Conservation (phyloP, 2,329 filamentous ascomycete genomes). For the Phialophora macrospora region DNA sequence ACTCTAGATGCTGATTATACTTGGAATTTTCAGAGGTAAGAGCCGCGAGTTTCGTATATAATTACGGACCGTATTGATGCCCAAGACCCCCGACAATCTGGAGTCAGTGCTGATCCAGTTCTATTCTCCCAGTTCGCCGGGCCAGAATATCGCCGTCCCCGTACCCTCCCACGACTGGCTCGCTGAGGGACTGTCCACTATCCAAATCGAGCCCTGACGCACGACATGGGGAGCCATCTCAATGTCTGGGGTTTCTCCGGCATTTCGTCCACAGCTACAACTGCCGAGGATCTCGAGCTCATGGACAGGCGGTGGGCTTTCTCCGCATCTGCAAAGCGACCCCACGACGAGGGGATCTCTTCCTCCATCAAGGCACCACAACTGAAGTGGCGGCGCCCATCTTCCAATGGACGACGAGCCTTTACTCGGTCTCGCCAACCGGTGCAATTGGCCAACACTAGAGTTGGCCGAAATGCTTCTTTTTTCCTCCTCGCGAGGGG, state of each 20-base stretch:
- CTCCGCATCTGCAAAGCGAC: conserved; percentile 23
- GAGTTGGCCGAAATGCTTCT: conserved; percentile 4
- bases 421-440: neutral
- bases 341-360: conserved; percentile 20
- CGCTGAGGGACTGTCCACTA: conserved; percentile 12
- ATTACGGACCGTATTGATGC: neutral
- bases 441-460: conserved; percentile 1
- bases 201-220: conserved; percentile 12
- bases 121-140: neutral
- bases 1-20: neutral
- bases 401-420: neutral
- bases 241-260: conserved; percentile 24
- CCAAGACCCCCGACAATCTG: neutral
- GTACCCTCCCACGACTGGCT: neutral
- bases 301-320: conserved; percentile 19
- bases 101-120: neutral
- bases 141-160: neutral
- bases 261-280: conserved; percentile 17
- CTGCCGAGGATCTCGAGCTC: conserved; percentile 26
- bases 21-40: neutral
- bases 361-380: conserved; percentile 1
- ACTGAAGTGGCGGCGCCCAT: neutral
- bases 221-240: conserved; percentile 1
- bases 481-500: neutral
- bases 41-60: neutral